phyloP scores from a whole-genome alignment of 2,329 filamentous ascomycete genomes.

The Neurospora crassa region DNA sequence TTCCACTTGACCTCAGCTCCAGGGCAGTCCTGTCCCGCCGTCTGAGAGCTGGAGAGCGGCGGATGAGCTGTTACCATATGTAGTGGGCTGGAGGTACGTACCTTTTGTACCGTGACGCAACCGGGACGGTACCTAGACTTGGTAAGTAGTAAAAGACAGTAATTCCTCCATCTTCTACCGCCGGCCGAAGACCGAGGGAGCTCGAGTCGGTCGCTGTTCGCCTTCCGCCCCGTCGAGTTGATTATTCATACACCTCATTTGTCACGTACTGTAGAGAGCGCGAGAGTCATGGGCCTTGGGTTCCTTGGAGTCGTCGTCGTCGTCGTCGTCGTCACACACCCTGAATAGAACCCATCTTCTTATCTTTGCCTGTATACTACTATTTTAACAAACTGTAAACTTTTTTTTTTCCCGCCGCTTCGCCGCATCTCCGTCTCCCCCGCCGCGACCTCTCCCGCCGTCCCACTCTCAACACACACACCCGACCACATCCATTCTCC shows the following conservation, averaged over 20 bases:
- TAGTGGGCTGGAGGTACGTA: not conserved
- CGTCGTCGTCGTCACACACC: not conserved
- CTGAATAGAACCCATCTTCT: not conserved
- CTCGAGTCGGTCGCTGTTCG: not conserved
- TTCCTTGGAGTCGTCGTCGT: not conserved
- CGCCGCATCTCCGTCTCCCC: not conserved
- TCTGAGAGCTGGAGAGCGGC: not conserved
- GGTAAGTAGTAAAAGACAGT: not conserved
- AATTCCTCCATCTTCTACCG: not conserved
- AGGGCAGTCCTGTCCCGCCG: not conserved
- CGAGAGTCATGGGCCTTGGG: not conserved
- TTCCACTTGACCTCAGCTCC: not conserved
- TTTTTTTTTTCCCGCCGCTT: not conserved
- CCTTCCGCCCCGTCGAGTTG: not conserved
- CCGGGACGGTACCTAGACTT: not conserved
- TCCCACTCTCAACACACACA: not conserved
- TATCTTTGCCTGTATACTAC: not conserved
- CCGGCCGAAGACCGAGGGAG: not conserved
- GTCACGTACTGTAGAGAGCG: not conserved
- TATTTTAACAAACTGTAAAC: not conserved
- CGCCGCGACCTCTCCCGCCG: not conserved
- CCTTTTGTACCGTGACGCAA: not conserved
- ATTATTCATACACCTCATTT: not conserved
- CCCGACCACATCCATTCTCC: not conserved
- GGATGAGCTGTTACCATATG: not conserved